A percentile compares a stretch with the other conserved stretches of the same genome.
Conservation (phyloP, 2,329 filamentous ascomycete species). For the Pyrenochaeta sp. region DNA sequence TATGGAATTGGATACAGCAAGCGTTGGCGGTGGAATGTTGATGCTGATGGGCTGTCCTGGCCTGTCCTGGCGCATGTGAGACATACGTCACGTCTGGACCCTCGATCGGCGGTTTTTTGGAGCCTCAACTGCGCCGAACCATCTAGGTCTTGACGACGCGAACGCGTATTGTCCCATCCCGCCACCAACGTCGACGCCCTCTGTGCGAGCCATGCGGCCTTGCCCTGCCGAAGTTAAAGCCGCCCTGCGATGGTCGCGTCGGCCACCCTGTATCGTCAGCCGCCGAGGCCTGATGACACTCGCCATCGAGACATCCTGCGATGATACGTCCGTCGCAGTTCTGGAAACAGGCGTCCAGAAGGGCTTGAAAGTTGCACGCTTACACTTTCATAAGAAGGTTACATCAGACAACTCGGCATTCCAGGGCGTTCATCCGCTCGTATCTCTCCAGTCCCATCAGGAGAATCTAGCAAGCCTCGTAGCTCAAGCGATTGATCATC, state of each 20-base stretch:
- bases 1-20: background rate
- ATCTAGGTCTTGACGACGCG: background rate
- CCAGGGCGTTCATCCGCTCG: conserved; percentile 80
- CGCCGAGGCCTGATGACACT: conserved; percentile 58
- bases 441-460: conserved; percentile 79
- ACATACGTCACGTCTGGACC: conserved; percentile 14
- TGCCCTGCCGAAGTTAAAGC: conserved; percentile 16
- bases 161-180: background rate
- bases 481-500: conserved; percentile 65
- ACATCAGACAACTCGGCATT: conserved; percentile 81
- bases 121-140: too few relatives aligned
- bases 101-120: too few relatives aligned
- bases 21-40: conserved; percentile 11
- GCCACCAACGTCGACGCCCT: background rate
- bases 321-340: conserved; percentile 90
- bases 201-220: conserved; percentile 26
- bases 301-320: conserved; percentile 86
- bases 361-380: conserved; percentile 54
- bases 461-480: conserved; percentile 74
- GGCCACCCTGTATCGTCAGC: conserved; percentile 7
- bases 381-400: conserved; percentile 82
- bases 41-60: conserved; percentile 1
- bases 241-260: conserved; percentile 2
- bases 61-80: conserved; percentile 4
- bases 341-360: conserved; percentile 64